Conservation (phyloP, 1,139 yeast species). For the Suhomyces chickasaworum region DNA sequence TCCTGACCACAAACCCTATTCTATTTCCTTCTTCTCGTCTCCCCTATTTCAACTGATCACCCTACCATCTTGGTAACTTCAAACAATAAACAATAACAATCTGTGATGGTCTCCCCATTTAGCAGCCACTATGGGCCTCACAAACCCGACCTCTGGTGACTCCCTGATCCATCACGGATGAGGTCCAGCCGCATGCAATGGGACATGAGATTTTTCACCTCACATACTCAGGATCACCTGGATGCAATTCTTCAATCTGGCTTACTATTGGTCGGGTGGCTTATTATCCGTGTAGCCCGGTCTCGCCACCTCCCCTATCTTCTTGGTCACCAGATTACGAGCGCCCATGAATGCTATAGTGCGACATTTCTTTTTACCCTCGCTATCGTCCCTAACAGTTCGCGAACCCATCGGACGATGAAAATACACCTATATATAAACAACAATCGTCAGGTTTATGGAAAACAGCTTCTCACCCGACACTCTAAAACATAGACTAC, state of each 20-base stretch:
- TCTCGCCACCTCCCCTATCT: conserved; percentile 1
- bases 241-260: neutral
- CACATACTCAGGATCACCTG: neutral
- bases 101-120: neutral
- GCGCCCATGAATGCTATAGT: neutral
- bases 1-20: no score
- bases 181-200: neutral
- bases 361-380: conserved; percentile 4
- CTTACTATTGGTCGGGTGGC: neutral
- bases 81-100: no score
- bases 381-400: neutral
- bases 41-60: no score
- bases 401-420: conserved; percentile 8
- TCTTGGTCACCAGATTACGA: conserved; percentile 2
- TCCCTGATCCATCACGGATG: neutral
- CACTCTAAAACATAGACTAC: neutral
- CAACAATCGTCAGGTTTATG: neutral
- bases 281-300: neutral
- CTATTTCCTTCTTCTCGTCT: neutral
- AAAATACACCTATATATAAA: conserved; percentile 5
- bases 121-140: neutral
- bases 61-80: no score
- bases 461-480: neutral
- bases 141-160: neutral
- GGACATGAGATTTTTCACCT: neutral